Base-by-base conservation (phyloP, 371 early-diverging fungal genomes). In the Mucor lusitanicus region DNA sequence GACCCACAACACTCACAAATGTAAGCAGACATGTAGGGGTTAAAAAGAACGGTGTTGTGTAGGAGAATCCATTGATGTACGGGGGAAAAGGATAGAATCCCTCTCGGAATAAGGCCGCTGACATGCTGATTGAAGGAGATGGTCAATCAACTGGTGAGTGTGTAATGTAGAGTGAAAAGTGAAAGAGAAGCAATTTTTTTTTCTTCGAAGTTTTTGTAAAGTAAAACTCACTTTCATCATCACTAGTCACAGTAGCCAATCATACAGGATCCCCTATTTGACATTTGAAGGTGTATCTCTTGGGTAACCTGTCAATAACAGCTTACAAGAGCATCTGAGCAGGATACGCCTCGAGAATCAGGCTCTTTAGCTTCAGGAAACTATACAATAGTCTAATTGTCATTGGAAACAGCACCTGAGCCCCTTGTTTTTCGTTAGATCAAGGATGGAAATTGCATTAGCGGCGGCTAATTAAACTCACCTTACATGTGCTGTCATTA, bases 31-130 rank as follows among this genome's bases (percentile, higher is more conserved):
- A 7, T 3, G 71, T 71, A 39, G 71, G 71, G n/a, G 28, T 48
- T n/a, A 53, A 56, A 33, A 71, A 71, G 21, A 71, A 55, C 12
- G 71, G 71, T 17, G 67, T 58, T 21, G 57, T 46, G 6, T 37
- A 27, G 1, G 33, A 50, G 28, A 68, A 63, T 25, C 17, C 28
- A 28, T 50, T 58, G 33, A 27, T 63, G 6, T 39, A 42, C 21
- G 68, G 68, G 8, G 61, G 61, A 25, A 61, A 61, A 9, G 61
- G 46, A 44, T 61, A 61, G 17, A 27, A 28, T 30, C 27, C 37
- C 11, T 21, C 58, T 55, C 56, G 23, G 23, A 50, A 7, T 50
- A 19, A 1, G 21, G 50, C 25, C 25, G 25, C 25, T 50, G 50
- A 50, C 50, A 50, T 50, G 21, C 12, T 50, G 12, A 7, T 11